Evolutionary conservation across 768 basidiomycete species (phyloP), one percentile per base, ranked within the genome.

Genomic region (Leucocoprinus birnbaumii): DNA sequence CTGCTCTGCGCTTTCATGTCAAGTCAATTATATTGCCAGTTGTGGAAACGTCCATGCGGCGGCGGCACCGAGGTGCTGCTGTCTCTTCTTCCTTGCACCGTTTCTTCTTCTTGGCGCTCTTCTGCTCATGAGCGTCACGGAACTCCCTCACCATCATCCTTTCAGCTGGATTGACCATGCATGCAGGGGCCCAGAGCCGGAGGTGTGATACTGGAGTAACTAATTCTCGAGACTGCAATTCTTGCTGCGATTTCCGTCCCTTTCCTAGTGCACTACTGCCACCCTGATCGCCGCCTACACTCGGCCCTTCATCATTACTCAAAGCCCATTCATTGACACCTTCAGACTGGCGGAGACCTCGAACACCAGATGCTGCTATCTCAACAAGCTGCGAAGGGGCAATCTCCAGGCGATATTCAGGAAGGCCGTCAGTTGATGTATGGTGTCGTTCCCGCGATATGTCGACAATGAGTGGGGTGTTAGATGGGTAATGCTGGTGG

Each of bases 321-420:
- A 68, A 71, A 14, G 80, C 62, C 79, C 82, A 72, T 64, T 83
- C 70, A 65, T 85, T 62, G 55, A 73, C 66, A 56, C 74, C 68
- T 59, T 76, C 71, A 66, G 80, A 60, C 57, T 71, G 34, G 2
- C 91, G 78, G n/a, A 77, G 70, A 7, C 88, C 89, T 52, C 77
- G 74, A 50, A 95, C 77, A 0, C 89, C 89, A 0, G 76, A 77
- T 60, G 84, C 85, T 11, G 85, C 80, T 0, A 90, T 72, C 2
- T 70, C 72, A 3, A 90, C 87, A 19, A 94, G 78, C 43, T 79
- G 76, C 4, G 75, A 74, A 0, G 89, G 92, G 5, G 82, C 78
- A 50, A 93, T 75, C 61, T 92, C 87, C 10, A 95, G 71, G 1
- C 93, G 87, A 61, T 92, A 94, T 67, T 96, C 93, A 41, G 85